Evolutionary conservation across 257 asterid species (phyloP).

Genomic region (Nicotiana otophora): DNA sequence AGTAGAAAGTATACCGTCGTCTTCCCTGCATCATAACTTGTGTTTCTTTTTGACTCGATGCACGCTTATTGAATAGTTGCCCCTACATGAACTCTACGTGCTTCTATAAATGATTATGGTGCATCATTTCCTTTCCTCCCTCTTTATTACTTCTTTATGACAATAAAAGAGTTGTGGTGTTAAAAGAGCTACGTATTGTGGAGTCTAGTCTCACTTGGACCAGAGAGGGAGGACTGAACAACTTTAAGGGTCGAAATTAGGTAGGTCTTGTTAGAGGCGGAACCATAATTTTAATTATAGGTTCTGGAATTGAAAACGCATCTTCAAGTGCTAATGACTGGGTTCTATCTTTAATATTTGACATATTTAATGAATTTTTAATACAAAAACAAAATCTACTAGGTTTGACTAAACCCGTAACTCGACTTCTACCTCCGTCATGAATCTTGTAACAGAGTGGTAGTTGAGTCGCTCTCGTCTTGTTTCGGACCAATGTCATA

Average conservation of each 20-base stretch:
- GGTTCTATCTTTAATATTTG: no score
- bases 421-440: no score
- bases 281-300: no score
- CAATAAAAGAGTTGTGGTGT: not conserved
- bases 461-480: no score
- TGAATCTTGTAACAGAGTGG: no score
- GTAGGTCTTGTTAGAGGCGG: no score
- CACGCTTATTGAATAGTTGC: not conserved
- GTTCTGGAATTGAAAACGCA: no score
- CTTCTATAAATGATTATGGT: not conserved
- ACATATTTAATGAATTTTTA: no score
- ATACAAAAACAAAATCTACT: no score
- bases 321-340: no score
- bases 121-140: not conserved
- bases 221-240: not conserved
- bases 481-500: no score
- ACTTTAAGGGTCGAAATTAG: not conserved
- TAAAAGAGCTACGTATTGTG: not conserved
- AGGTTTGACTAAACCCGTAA: no score
- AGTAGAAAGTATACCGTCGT: not conserved
- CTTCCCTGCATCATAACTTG: not conserved
- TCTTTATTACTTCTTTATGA: not conserved
- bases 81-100: slow-evolving; percentile 4
- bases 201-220: not conserved
- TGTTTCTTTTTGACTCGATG: not conserved